Evolutionary conservation across 306 rosid genomes (phyloP).

Genomic region (Pterocarpus santalinus): DNA sequence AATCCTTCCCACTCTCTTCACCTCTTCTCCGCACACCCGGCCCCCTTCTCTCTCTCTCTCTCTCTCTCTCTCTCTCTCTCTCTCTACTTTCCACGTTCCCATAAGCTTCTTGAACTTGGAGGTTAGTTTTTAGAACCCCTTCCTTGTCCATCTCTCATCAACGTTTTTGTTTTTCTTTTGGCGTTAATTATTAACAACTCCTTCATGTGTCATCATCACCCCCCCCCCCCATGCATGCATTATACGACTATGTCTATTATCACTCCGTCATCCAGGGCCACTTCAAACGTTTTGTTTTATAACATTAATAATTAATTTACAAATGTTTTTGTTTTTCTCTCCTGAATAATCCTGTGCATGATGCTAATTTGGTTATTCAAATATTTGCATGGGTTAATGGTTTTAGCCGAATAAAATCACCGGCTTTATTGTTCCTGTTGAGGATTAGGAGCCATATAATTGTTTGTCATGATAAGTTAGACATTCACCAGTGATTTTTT

Average conservation of each 20-base stretch:
- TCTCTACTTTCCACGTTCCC: neutral
- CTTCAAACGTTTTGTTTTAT: neutral
- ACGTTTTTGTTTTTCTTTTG: neutral
- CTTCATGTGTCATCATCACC: neutral
- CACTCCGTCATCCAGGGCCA: no score
- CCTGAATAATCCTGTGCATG: neutral
- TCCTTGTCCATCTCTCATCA: neutral
- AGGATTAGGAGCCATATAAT: neutral
- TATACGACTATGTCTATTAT: neutral
- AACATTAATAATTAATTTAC: neutral
- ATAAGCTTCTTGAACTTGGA: neutral
- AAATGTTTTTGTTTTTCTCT: neutral
- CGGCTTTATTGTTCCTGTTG: neutral
- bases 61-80: neutral
- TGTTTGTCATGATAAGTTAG: neutral
- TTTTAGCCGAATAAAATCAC: neutral
- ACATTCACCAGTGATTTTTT: neutral
- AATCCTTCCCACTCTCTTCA: slow-evolving; percentile 16
- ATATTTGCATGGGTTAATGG: neutral
- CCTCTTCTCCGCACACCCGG: neutral
- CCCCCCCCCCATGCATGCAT: slow-evolving; percentile 42
- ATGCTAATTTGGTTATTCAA: neutral
- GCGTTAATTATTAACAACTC: neutral
- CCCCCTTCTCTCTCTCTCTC: neutral
- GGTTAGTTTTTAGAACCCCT: slow-evolving; percentile 25